A percentile compares a stretch with the other conserved stretches of the same genome.
Evolutionary conservation across 306 rosid species (phyloP).

Genomic region (Trichosanthes cucumerina): DNA sequence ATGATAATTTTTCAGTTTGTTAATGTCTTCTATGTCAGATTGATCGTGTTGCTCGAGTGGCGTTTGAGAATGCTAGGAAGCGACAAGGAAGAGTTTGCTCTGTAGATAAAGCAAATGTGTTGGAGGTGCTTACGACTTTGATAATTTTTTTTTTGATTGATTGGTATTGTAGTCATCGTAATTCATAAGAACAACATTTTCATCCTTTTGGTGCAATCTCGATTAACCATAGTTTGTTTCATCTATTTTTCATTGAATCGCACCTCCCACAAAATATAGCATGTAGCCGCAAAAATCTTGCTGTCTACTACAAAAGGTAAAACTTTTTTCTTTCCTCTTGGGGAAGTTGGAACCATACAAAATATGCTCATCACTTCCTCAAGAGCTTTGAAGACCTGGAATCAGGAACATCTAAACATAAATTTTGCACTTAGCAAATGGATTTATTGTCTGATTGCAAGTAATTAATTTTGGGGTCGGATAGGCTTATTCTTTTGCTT

Average conservation of each 20-base stretch:
- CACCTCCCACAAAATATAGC: not conserved
- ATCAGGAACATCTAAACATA: not conserved
- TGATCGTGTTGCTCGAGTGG: constrained; percentile 84
- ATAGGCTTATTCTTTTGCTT: no score
- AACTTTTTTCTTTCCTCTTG: not conserved
- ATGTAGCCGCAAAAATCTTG: not conserved
- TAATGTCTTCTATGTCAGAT: constrained; percentile 33
- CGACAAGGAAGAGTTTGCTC: constrained; percentile 73
- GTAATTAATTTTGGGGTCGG: not conserved
- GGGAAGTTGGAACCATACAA: not conserved
- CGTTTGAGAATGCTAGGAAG: constrained; percentile 79
- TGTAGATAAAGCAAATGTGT: constrained; percentile 91
- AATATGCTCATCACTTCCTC: not conserved
- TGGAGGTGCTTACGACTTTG: constrained; percentile 55
- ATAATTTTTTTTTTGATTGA: not conserved
- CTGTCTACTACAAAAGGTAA: not conserved
- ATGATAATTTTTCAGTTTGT: not conserved
- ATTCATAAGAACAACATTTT: not conserved
- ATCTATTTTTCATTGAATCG: not conserved
- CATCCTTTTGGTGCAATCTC: not conserved
- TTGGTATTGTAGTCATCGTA: not conserved
- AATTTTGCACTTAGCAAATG: not conserved
- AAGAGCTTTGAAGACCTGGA: not conserved
- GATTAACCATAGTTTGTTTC: not conserved
- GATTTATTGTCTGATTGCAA: not conserved